Evolutionary conservation across 805 yeast genomes (phyloP), one percentile per base, ranked within the genome.

Genomic region (Diddensiella santjacobensis): DNA sequence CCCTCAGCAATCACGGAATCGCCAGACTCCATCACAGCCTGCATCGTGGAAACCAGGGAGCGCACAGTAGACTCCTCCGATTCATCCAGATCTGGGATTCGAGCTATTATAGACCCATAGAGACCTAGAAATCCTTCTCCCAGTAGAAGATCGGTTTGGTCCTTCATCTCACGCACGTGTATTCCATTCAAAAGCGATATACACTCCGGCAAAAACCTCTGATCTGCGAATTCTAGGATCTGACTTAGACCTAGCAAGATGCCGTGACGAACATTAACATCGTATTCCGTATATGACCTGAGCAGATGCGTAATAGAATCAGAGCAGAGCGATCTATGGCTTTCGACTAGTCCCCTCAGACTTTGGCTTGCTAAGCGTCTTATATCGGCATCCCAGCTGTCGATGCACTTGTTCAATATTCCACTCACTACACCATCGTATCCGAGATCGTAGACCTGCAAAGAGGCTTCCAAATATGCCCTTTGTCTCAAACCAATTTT

Each of bases 281-380:
- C 57, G 1, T 3, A 22, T 31, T 40, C 38, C n/a, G 18, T 22
- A 17, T 40, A 46, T n/a, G 13, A 17, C n/a, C 19, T 2, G 4
- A 38, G 37, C 24, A 39, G 23, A 20, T 15, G 26, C 30, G 5
- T 33, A 36, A 30, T 30, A 17, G 11, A 31, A 41, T 4, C 22
- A 43, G 20, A 39, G 24, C n/a, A 36, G 17, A 40, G 11, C 4
- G 6, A 17, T 18, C 23, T 20, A 6, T 20, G 30, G 11, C 10
- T 24, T 5, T 17, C 8, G 8, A 35, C n/a, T 15, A 49, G 26
- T 15, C 17, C 15, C 24, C 30, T 59, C 15, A 80, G 52, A 3
- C 76, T 66, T 15, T 53, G 46, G 0, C 78, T 69, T 10, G 78
- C 75, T 15, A 74, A 49, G 24, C 71, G 66, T 30, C 78, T 66